Evolutionary conservation across 129 eudicot genomes (phyloP).

Genomic region (Chrysanthemum lavandulifolium): DNA sequence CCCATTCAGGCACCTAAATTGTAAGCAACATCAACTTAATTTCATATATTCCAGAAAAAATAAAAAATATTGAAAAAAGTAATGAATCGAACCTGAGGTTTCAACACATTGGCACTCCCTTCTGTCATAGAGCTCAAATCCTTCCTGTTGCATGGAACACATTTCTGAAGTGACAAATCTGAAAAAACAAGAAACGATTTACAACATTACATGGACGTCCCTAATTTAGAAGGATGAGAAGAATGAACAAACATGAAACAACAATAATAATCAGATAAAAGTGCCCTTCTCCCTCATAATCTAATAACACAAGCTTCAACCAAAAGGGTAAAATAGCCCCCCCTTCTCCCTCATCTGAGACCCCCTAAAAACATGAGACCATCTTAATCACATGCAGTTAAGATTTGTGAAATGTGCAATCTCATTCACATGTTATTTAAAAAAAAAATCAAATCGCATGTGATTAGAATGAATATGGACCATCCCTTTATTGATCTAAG

Average conservation of each 20-base stretch:
- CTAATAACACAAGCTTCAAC: conserved; percentile 1
- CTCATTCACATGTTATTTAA: too few species aligned
- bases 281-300: conserved; percentile 7
- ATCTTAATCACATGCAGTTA: too few species aligned
- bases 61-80: neutral
- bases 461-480: too few species aligned
- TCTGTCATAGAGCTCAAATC: conserved; percentile 79
- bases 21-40: conserved; percentile 3
- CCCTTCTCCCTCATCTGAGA: neutral
- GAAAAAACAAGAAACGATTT: conserved; percentile 18
- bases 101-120: conserved; percentile 54
- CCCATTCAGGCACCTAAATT: conserved; percentile 83
- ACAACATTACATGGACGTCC: neutral
- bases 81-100: conserved; percentile 44
- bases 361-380: too few species aligned
- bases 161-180: conserved; percentile 75
- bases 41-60: neutral
- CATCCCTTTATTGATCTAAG: too few species aligned
- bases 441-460: too few species aligned
- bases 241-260: neutral
- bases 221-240: neutral
- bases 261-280: conserved; percentile 5
- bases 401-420: too few species aligned
- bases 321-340: neutral
- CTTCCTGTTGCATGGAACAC: conserved; percentile 79